phyloP scores from a whole-genome alignment of 192 early-diverging fungal species.

The Phycomyces nitens region DNA sequence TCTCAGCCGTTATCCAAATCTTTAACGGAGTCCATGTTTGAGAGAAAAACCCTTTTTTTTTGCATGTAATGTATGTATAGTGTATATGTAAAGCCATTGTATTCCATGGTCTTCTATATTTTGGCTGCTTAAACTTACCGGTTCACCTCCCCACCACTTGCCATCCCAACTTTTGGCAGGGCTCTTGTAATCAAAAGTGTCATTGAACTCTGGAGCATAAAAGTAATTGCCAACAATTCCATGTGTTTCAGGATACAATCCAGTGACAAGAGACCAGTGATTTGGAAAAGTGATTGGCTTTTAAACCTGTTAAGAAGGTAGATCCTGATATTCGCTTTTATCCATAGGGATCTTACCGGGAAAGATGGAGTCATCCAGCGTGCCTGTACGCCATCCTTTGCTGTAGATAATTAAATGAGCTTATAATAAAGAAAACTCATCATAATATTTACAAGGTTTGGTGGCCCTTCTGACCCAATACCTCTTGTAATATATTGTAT shows the following conservation, averaged over 20 bases:
- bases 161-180: slow-evolving; percentile 53
- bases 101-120: neutral
- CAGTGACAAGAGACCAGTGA: slow-evolving; percentile 88
- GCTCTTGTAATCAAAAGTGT: slow-evolving; percentile 78
- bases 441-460: too few relatives aligned
- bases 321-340: neutral
- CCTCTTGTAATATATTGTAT: too few relatives aligned
- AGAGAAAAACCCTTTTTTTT: neutral
- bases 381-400: slow-evolving; percentile 46
- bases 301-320: neutral
- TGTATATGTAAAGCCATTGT: neutral
- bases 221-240: slow-evolving; percentile 90
- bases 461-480: too few relatives aligned
- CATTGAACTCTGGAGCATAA: slow-evolving; percentile 67
- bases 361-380: slow-evolving; percentile 69
- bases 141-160: slow-evolving; percentile 90
- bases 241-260: slow-evolving; percentile 86
- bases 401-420: slow-evolving; percentile 20
- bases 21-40: slow-evolving; percentile 13
- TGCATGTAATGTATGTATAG: neutral
- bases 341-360: slow-evolving; percentile 40
- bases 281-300: slow-evolving; percentile 86
- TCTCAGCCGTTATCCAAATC: slow-evolving; percentile 88
- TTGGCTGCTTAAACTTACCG: slow-evolving; percentile 44
- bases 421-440: slow-evolving; percentile 1